Evolutionary conservation across 2,329 filamentous ascomycete genomes (phyloP).

Genomic region (Rhynchosporium graminicola): DNA sequence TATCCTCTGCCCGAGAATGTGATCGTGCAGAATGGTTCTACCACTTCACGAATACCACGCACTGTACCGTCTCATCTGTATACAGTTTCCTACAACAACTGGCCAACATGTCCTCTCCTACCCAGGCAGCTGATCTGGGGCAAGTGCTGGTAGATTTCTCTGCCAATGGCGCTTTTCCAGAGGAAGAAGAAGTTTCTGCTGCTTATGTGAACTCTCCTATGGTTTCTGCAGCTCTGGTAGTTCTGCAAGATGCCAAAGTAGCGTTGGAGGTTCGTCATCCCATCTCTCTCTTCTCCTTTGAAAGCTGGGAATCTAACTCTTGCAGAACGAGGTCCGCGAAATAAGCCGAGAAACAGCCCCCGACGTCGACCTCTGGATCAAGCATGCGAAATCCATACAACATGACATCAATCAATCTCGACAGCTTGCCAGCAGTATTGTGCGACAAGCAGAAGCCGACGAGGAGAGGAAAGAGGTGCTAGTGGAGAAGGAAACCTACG

Average conservation of each 20-base stretch:
- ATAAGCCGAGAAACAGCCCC: conserved; percentile 76
- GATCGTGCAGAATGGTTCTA: not conserved
- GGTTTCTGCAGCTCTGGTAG: conserved; percentile 46
- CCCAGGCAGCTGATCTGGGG: conserved; percentile 44
- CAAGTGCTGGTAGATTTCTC: conserved; percentile 67
- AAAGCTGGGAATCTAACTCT: conserved; percentile 18
- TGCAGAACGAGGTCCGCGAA: conserved; percentile 61
- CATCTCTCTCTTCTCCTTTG: not conserved
- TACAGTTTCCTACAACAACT: not conserved
- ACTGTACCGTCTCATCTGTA: no score
- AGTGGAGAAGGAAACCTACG: conserved; percentile 53
- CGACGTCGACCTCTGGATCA: conserved; percentile 84
- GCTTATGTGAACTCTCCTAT: conserved; percentile 34
- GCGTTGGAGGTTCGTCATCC: conserved; percentile 46
- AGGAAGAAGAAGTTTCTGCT: conserved; percentile 46
- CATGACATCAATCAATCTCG: conserved; percentile 82
- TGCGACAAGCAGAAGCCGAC: conserved; percentile 71
- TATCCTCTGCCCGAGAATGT: not conserved
- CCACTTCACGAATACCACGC: not conserved
- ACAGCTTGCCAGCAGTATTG: conserved; percentile 76
- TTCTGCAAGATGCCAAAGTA: conserved; percentile 46
- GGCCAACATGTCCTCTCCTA: conserved; percentile 33
- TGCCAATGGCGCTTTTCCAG: conserved; percentile 48
- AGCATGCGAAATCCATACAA: conserved; percentile 80
- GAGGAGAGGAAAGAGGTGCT: conserved; percentile 45